Evolutionary conservation across 2,329 filamentous ascomycete genomes (phyloP).

Genomic region (Cylindrodendrum hubeiense): DNA sequence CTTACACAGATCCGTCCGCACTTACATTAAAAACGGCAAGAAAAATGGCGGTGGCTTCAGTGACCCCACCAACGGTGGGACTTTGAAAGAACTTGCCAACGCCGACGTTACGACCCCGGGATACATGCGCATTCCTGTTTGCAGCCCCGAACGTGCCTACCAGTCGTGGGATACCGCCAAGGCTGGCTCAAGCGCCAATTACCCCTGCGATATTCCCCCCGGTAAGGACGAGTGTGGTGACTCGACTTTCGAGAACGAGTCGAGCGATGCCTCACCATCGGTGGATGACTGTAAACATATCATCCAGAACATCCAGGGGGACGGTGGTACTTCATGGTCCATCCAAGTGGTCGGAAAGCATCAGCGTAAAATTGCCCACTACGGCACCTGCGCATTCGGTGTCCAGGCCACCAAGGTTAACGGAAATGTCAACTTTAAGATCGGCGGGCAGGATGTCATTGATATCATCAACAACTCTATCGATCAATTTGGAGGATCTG

Average conservation of each 20-base stretch:
- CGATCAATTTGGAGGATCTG: constrained; percentile 43
- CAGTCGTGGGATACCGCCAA: constrained; percentile 46
- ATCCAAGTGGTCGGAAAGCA: neutral
- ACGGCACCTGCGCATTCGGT: constrained; percentile 49
- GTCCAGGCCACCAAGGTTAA: constrained; percentile 40
- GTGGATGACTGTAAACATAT: constrained; percentile 51
- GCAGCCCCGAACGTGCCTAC: constrained; percentile 48
- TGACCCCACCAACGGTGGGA: too few species aligned
- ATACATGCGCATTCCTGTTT: constrained; percentile 53
- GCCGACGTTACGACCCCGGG: constrained; percentile 52
- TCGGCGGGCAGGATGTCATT: constrained; percentile 52
- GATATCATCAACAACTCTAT: constrained; percentile 50
- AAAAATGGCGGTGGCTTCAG: too few species aligned
- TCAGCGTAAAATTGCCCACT: constrained; percentile 44
- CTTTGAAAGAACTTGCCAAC: too few species aligned
- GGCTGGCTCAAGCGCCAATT: constrained; percentile 40
- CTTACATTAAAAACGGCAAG: too few species aligned
- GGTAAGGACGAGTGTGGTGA: constrained; percentile 43
- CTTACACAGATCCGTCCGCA: too few species aligned
- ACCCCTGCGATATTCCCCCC: constrained; percentile 49
- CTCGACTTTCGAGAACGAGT: constrained; percentile 50
- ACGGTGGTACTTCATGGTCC: constrained; percentile 25
- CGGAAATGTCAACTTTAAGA: constrained; percentile 47
- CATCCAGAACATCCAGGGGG: constrained; percentile 48
- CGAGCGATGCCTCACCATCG: constrained; percentile 48